phyloP scores from a whole-genome alignment of 768 basidiomycete species.

The Mycena crocata region DNA sequence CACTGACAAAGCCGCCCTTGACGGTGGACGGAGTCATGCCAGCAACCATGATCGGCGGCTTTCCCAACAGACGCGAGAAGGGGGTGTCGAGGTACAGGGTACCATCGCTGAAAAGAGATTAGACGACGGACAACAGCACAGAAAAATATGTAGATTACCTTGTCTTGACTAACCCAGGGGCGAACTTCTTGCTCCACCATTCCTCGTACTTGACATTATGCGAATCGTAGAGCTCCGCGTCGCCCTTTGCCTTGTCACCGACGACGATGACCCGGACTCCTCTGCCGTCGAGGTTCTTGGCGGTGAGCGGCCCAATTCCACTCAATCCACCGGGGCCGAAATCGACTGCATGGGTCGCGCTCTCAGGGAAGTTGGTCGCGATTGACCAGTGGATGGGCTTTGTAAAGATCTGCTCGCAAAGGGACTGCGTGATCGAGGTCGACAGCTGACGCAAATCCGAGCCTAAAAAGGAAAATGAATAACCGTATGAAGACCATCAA shows the following conservation, averaged over 20 bases:
- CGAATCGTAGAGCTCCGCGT: constrained; percentile 85
- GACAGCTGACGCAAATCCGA: constrained; percentile 79
- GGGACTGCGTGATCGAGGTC: constrained; percentile 85
- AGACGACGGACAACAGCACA: not conserved
- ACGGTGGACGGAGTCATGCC: constrained; percentile 99
- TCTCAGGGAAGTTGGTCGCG: constrained; percentile 89
- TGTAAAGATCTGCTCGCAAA: constrained; percentile 95
- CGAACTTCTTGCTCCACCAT: constrained; percentile 93
- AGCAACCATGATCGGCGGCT: constrained; percentile 99
- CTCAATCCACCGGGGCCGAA: constrained; percentile 96
- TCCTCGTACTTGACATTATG: constrained; percentile 77
- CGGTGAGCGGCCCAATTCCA: constrained; percentile 93
- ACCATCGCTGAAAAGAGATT: constrained; percentile 75
- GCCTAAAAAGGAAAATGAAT: constrained; percentile 59
- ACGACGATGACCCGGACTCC: constrained; percentile 91
- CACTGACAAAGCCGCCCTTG: constrained; percentile 93
- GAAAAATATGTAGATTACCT: constrained; percentile 63
- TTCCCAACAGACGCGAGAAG: constrained; percentile 95
- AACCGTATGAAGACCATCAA: constrained; percentile 29
- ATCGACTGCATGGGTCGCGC: constrained; percentile 94
- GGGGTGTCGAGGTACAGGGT: constrained; percentile 93
- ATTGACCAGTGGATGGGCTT: constrained; percentile 92
- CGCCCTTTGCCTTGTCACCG: constrained; percentile 91
- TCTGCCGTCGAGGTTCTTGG: constrained; percentile 91
- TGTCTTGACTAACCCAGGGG: constrained; percentile 88